Base-by-base conservation (phyloP, 345 rosid species). In the Firmiana major region DNA sequence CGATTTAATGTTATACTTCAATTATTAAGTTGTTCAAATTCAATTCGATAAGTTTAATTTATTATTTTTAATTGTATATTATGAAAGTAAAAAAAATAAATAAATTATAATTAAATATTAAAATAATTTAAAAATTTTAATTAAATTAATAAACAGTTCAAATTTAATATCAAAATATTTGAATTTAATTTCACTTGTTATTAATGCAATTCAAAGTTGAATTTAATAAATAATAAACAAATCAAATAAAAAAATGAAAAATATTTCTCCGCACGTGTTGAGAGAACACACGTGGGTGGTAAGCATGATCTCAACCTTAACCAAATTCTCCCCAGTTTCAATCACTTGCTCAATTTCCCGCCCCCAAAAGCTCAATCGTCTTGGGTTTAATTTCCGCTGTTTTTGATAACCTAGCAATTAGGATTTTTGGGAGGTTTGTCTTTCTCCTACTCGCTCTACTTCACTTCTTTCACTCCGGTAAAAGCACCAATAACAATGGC, bases 401-500 rank as follows among this genome's bases (percentile, higher is more conserved):
- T 46, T 68, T 26, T 7, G 34, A 31, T n/a, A 31, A 31, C 34
- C 12, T 2, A 82, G 85, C 87, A 58, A 77, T 75, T 75, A 66
- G 82, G 85, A 72, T 40, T 75, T 68, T 45, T 51, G 63, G 82
- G 84, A 60, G 73, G 81, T 76, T 69, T 77, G 45, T 87, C 81
- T 63, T 54, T 75, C 76, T 80, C 85, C 38, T 71, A 80, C 38
- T 76, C 86, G 2, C 68, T 31, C 3, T 31, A 31, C 78, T 19
- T 31, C 34, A 73, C 84, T 83, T 79, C 77, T 79, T 73, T 34
- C 38, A 65, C 78, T 34, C 84, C 82, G 60, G 0, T 68, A 26
- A 71, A 24, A 43, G 36, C 73, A 13, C 63, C 84, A n/a, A n/a
- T n/a, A 0, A 83, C 77, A 77, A 91, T 91, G 98, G 89, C 92